Evolutionary conservation across 352 stramenopile genomes (phyloP).

Genomic region (Pythium utonaiense): DNA sequence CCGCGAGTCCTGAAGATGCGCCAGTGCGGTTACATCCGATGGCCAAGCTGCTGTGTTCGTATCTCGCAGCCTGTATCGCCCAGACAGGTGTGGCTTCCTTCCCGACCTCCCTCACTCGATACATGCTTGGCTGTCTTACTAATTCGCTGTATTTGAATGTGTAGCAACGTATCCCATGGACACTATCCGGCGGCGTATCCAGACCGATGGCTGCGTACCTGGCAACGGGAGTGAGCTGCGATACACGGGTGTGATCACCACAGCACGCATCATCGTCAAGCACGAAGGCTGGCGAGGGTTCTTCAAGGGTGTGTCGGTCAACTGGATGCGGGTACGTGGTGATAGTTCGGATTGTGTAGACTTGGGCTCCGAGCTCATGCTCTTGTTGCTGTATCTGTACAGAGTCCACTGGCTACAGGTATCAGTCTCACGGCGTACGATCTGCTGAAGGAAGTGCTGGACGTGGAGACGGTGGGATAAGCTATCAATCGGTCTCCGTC

Average conservation of each 20-base stretch:
- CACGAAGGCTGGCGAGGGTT: slow-evolving; percentile 79
- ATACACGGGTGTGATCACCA: slow-evolving; percentile 70
- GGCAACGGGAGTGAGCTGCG: slow-evolving; percentile 32
- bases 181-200: slow-evolving; percentile 78
- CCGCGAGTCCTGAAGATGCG: slow-evolving; percentile 17
- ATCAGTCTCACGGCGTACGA: slow-evolving; percentile 88
- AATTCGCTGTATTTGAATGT: not conserved
- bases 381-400: not conserved
- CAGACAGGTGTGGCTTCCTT: slow-evolving; percentile 63
- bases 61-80: slow-evolving; percentile 79
- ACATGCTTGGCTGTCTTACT: not conserved
- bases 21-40: slow-evolving; percentile 51
- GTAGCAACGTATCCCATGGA: slow-evolving; percentile 83
- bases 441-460: slow-evolving; percentile 83
- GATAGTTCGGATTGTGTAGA: not conserved
- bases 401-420: slow-evolving; percentile 81
- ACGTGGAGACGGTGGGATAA: slow-evolving; percentile 58
- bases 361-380: slow-evolving; percentile 6
- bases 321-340: slow-evolving; percentile 69
- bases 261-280: slow-evolving; percentile 61
- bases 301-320: slow-evolving; percentile 86
- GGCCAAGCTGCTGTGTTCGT: slow-evolving; percentile 83
- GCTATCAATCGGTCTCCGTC: not conserved
- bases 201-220: slow-evolving; percentile 77
- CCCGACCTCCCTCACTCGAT: too few species aligned